phyloP scores from a whole-genome alignment of 2,329 filamentous ascomycete species.

The Diaporthe sp. region DNA sequence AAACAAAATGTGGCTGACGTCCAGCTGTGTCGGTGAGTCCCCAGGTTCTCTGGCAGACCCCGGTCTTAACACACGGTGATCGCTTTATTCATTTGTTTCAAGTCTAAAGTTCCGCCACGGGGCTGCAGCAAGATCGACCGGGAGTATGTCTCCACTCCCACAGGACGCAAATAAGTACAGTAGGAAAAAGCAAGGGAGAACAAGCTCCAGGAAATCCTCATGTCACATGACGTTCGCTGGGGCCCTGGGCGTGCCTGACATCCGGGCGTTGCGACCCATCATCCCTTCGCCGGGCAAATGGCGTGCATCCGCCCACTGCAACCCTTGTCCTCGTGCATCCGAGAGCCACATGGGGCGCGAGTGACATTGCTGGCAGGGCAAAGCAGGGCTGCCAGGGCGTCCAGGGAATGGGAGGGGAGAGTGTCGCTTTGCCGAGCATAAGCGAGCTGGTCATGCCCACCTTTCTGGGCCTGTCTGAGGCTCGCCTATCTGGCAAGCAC shows the following conservation, averaged over 20 bases:
- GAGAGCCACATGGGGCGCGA: conserved; percentile 19
- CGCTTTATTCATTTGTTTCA: conserved; percentile 31
- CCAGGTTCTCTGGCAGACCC: background rate
- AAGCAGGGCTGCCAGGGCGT: conserved; percentile 4
- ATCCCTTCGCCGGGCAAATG: background rate
- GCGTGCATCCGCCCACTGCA: conserved; percentile 22
- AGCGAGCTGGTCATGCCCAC: conserved; percentile 29
- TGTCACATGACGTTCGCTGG: conserved; percentile 17
- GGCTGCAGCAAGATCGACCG: conserved; percentile 23
- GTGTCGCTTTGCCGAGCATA: conserved; percentile 12
- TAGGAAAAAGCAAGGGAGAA: background rate
- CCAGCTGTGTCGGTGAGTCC: conserved; percentile 21
- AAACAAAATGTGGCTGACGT: conserved; percentile 11
- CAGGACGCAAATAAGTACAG: conserved; percentile 10
- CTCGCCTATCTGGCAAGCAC: conserved; percentile 19
- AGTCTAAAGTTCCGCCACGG: conserved; percentile 31
- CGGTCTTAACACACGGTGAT: conserved; percentile 19
- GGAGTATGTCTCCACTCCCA: conserved; percentile 8
- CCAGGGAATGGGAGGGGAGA: background rate
- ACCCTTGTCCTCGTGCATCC: conserved; percentile 17
- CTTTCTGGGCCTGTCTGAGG: conserved; percentile 26
- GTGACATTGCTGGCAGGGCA: conserved; percentile 20
- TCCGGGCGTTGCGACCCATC: conserved; percentile 15
- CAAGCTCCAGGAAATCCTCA: conserved; percentile 11
- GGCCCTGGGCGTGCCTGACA: conserved; percentile 7